Evolutionary conservation across 768 basidiomycete species (phyloP).

Genomic region (Gymnopilus junonius): DNA sequence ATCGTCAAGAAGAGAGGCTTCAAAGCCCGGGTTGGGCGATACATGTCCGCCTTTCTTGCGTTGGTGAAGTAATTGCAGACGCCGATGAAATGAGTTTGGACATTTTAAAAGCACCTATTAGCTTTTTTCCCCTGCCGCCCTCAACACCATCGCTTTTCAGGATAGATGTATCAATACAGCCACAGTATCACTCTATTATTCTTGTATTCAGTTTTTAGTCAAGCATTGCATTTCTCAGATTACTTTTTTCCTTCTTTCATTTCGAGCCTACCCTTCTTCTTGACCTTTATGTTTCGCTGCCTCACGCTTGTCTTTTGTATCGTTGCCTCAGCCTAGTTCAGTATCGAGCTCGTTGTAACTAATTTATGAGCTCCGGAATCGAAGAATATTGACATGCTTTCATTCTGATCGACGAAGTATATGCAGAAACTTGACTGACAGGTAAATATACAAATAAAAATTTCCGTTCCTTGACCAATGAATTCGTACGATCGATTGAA

Average conservation of each 20-base stretch:
- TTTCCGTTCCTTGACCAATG: too few species aligned
- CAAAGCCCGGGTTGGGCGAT: slow-evolving; percentile 28
- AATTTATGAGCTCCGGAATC: slow-evolving; percentile 14
- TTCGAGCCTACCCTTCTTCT: neutral
- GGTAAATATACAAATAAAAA: too few species aligned
- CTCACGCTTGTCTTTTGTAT: too few species aligned
- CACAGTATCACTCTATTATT: slow-evolving; percentile 1
- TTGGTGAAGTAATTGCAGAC: slow-evolving; percentile 24
- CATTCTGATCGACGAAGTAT: too few species aligned
- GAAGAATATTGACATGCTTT: too few species aligned
- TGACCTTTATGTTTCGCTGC: neutral
- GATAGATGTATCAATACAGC: slow-evolving; percentile 11
- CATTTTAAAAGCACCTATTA: neutral
- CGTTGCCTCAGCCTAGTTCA: neutral
- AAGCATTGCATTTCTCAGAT: neutral
- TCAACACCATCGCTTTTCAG: neutral
- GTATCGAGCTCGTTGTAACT: slow-evolving; percentile 11
- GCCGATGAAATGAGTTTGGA: neutral
- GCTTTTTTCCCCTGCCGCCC: neutral
- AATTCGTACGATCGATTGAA: too few species aligned
- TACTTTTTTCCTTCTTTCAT: neutral
- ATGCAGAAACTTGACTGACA: too few species aligned
- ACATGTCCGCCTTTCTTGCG: slow-evolving; percentile 27
- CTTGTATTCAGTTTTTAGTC: neutral
- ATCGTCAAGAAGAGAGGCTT: slow-evolving; percentile 17